Evolutionary conservation across 2,329 filamentous ascomycete species (phyloP).

Genomic region (Keithomyces neogunnii): DNA sequence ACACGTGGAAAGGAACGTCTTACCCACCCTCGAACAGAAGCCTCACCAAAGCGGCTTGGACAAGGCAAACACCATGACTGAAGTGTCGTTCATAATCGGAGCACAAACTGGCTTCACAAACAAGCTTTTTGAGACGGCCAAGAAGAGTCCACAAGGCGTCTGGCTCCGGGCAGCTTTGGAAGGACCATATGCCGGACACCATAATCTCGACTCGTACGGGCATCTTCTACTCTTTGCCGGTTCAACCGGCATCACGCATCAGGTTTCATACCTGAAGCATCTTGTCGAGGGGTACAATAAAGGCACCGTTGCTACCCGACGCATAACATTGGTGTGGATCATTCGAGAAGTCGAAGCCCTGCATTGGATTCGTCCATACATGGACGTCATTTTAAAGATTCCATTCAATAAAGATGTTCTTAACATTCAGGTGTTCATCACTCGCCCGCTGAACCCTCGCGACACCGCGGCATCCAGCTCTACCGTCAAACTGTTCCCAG

Average conservation of each 20-base stretch:
- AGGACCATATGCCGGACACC: constrained; percentile 79
- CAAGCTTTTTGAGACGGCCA: constrained; percentile 65
- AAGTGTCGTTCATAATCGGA: constrained; percentile 75
- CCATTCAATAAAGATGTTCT: constrained; percentile 75
- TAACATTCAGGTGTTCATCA: constrained; percentile 83
- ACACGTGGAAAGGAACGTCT: constrained; percentile 33
- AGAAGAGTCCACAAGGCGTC: constrained; percentile 43
- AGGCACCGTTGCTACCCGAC: constrained; percentile 69
- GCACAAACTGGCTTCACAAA: constrained; percentile 85
- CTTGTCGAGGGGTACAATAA: constrained; percentile 61
- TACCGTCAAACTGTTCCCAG: constrained; percentile 87
- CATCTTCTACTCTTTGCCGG: constrained; percentile 86
- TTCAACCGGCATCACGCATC: constrained; percentile 91
- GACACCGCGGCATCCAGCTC: constrained; percentile 69
- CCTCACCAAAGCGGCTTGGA: constrained; percentile 29
- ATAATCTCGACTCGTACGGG: constrained; percentile 85
- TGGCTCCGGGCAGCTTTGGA: constrained; percentile 69
- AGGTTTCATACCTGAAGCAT: constrained; percentile 78
- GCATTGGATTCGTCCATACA: constrained; percentile 89
- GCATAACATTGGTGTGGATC: constrained; percentile 82
- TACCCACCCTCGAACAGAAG: constrained; percentile 33
- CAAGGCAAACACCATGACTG: constrained; percentile 33
- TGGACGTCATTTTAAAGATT: constrained; percentile 66
- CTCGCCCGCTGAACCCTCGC: constrained; percentile 73
- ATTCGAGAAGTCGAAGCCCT: constrained; percentile 82